Evolutionary conservation across 139 green algal species (phyloP), one percentile per base, ranked within the genome.

Genomic region (Picochlorum sp.): DNA sequence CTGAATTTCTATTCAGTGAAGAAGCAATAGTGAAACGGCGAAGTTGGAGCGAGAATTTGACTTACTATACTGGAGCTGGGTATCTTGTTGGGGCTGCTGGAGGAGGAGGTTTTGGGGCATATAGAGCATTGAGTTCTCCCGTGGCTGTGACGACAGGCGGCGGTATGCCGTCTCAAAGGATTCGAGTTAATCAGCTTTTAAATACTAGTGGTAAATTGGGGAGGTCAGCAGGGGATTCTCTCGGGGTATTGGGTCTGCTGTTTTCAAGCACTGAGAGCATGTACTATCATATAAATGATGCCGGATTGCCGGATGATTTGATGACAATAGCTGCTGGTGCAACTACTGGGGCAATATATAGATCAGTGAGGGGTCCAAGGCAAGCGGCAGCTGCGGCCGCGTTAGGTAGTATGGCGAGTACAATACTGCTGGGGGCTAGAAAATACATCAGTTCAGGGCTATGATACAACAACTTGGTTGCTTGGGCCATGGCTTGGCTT

Each of bases 1-100:
- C 87, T 5, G 85, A 94, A 70, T 94, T 93, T 44, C 69, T 95
- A 20, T 95, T 95, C 40, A 76, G 74, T 40, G 87, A 94, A 55
- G 86, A 95, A 54, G 81, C 81, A 16, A 58, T 71, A 0, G 82
- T 87, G 5, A 70, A 81, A 36, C 56, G 72, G 37, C 70, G 87
- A 55, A 76, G 73, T 50, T 95, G 87, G 84, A 75, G 68, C 6
- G 86, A 95, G 35, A 94, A 93, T 64, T 59, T 95, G 36, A 86
- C 87, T 20, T 95, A 92, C 45, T 95, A 95, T 64, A 91, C 84
- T 1, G 87, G 87, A 5, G 41, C 81, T 10, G 87, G 87, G 1
- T 95, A 95, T 57, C 64, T 93, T 10, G 28, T 54, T 69, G 76
- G 76, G 0, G 77, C 77, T 13, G 3, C 72, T 10, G 28, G 77